Base-by-base conservation (phyloP, 1,139 yeast genomes). In the Schizosaccharomyces versatilis region DNA sequence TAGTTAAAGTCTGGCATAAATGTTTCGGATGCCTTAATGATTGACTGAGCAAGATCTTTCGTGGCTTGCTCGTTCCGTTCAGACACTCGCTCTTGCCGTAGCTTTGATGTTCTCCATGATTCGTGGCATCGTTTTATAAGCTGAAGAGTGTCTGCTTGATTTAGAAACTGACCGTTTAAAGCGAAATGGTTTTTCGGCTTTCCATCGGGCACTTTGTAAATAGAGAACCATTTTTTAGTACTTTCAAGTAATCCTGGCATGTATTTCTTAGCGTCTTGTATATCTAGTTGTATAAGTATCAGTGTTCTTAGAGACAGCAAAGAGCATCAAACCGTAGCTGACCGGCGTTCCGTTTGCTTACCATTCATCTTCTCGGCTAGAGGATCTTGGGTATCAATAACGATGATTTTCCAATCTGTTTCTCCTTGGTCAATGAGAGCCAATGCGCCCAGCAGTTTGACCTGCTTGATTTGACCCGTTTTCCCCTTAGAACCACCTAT, bases 401-500 rank as follows among this genome's bases (percentile, higher is more conserved):
- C 94, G 62, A 90, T 80, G 59, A 90, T 75, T 72, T 90, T 90
- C 98, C 98, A 90, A 71, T 90, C 98, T 58, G 95, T 76, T 71
- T 90, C 98, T 61, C 96, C 97, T 69, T 88, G 97, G 66, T 90
- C 98, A 60, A 90, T 80, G 64, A 90, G 74, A 5, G 96, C 97
- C 75, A 90, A 75, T 58, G 88, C 84, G 55, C 98, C 98, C 59
- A 90, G 74, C 5, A 90, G 80, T 72, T 90, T 90, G 60, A 86
- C 96, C 66, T 76, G 81, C 72, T 79, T 80, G 62, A 82, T 73
- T 68, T 80, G 81, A 60, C 93, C 93, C 48, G 84, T 74, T 60
- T 77, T 72, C 48, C 88, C 79, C n/a, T 72, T 71, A 32, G 79
- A 64, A 58, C 73, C 71, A 38, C 97, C 95, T 62, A 90, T 85